Evolutionary conservation across 768 basidiomycete genomes (phyloP), one percentile per base, ranked within the genome.

Genomic region (Amanita phalloides): DNA sequence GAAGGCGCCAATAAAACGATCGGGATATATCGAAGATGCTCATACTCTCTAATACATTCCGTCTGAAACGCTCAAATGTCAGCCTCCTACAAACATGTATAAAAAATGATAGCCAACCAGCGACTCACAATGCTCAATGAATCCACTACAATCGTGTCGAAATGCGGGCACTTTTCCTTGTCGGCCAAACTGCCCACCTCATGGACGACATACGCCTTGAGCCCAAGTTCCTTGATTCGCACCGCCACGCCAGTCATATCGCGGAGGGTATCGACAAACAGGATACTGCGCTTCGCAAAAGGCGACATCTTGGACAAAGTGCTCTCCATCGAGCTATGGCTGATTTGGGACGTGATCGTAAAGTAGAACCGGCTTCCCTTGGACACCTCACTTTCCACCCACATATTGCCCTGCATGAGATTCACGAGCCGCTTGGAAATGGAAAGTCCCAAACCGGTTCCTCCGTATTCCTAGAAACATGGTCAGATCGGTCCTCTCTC

Each of bases 401-500:
- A 99, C 76, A 99, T 90, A 61, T 95, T 90, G 43, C 96, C 96
- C 59, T 90, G 83, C 96, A 99, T 99, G 59, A 99, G 84, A 45
- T 84, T 85, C 14, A 98, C 95, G 21, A 99, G 82, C 1, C 94
- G 87, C 64, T 97, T 98, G 42, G 95, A 98, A 61, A 99, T 98
- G 8, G 94, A 97, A 42, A 98, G 75, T 10, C 95, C 95, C 2
- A 99, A 75, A 61, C 95, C 95, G 0, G 95, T 97, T 37, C 95
- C 95, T 56, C 95, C 95, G 58, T 97, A 97, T 75, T 97, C 93
- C 86, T 91, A 59, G 11, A 2, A 20, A 41, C 17, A 32, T 28
- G 4, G 42, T 47, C 6, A 55, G 43, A 6, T n/a, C 32, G n/a
- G 2, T 28, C 10, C 11, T 23, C 45, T 5, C 2, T 21, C 54